Base-by-base conservation (phyloP, 2,329 filamentous ascomycete genomes). In the Neopestalotiopsis clavispora region DNA sequence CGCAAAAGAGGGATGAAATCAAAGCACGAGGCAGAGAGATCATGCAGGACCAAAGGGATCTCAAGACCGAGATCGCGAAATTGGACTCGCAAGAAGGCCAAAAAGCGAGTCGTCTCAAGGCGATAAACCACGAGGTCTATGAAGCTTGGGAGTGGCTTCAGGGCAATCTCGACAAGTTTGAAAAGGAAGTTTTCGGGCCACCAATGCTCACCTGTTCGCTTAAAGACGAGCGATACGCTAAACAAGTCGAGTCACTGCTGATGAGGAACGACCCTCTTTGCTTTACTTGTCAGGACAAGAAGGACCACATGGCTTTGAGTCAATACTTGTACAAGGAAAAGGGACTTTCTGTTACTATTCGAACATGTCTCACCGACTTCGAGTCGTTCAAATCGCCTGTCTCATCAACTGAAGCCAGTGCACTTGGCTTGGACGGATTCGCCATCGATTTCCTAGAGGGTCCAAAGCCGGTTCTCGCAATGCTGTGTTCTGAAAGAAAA, bases 121-220 rank as follows among this genome's bases (percentile, higher is more conserved):
- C 77, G 5, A 17, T 86, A 0, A 92, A 91, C 12, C 77, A 77
- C 0, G 92, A 98, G 68, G 89, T 92, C 2, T 87, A 87, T 12
- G 83, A 78, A 72, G 94, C 91, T 2, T 97, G 94, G 90, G 85
- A 90, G 57, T 99, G 95, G 95, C 86, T 98, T 65, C 87, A 93
- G 75, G 79, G 89, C 2, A 90, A 99, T 77, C 86, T 86, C 69
- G 77, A 86, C 67, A 80, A 87, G 63, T 96, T 98, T 72, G 88
- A 92, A 75, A 89, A 92, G 72, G 86, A 92, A 69, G 90, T 98
- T 4, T 94, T 92, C 76, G 94, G 93, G 0, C 95, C 95, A 5
- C 90, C 95, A 0, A 88, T 96, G 75, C 83, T 97, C 40, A 91
- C 88, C 69, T 97, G 94, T 79, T 92, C 92, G 0, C 83, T 97